Base-by-base conservation (phyloP, 257 asterid species). In the Echites panduratus region DNA sequence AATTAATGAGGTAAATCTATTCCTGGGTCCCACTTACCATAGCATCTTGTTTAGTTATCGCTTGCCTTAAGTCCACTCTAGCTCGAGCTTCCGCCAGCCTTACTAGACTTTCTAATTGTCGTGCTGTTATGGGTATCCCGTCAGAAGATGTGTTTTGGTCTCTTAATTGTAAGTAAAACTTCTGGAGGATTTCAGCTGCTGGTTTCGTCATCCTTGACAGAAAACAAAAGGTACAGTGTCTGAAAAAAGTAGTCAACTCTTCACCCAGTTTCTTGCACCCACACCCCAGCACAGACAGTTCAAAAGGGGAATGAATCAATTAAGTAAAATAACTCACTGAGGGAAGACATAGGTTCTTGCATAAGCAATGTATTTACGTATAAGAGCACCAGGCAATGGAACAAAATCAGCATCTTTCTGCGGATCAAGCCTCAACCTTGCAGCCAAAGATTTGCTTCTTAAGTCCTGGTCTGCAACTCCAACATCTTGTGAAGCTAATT, bases 61-160 rank as follows among this genome's bases (percentile, higher is more conserved):
- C 96, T 81, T 88, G 93, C 84, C 98, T 85, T 78, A 94, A 87
- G 75, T 94, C 98, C 63, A 91, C 87, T 80, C 96, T 85, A 72
- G 98, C 98, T 73, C 98, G 93, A 82, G 97, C 98, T 86, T 86
- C 91, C 68, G 98, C 97, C 80, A 93, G 86, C 85, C 98, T 84
- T 52, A 91, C 92, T 77, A 94, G 85, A 82, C 98, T 94, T 84
- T 94, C 98, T 70, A 94, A 85, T 81, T 94, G 98, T 85, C 98
- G 86, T 44, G 98, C 97, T 53, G 98, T 94, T 83, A 94, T 91
- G 59, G 98, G 98, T 81, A 94, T 91, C 70, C 97, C 87, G 79
- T 94, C 98, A 45, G 96, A 87, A 44, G 93, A 87, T 67, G 94
- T 84, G 79, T 77, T 88, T 63, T 73, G 96, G 81, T 91, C 97